Evolutionary conservation across 768 basidiomycete genomes (phyloP).

Genomic region (Terana coerulea): DNA sequence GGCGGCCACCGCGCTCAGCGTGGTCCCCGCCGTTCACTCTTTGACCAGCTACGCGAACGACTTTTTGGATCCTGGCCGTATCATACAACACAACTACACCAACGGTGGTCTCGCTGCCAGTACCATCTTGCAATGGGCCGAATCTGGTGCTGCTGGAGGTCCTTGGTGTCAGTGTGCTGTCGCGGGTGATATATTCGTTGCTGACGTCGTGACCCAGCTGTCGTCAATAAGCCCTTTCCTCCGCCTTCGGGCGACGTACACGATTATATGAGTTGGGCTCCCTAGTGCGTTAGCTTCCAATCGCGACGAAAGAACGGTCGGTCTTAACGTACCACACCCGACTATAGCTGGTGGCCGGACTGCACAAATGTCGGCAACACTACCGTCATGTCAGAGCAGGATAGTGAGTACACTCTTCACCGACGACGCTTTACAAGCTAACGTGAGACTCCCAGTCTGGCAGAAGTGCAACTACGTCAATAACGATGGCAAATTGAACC

Average conservation of each 20-base stretch:
- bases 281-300: slow-evolving; percentile 45
- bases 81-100: slow-evolving; percentile 39
- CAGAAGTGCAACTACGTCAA: slow-evolving; percentile 50
- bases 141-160: slow-evolving; percentile 36
- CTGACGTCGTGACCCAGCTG: slow-evolving; percentile 36
- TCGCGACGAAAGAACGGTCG: background rate
- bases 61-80: slow-evolving; percentile 50
- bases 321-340: too few relatives aligned
- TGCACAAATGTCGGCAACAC: slow-evolving; percentile 56
- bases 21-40: slow-evolving; percentile 17
- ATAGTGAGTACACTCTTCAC: slow-evolving; percentile 34
- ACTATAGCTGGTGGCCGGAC: slow-evolving; percentile 59
- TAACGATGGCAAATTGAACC: slow-evolving; percentile 62
- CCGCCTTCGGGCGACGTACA: slow-evolving; percentile 52
- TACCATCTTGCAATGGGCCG: slow-evolving; percentile 46
- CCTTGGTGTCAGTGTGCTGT: slow-evolving; percentile 47
- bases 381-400: slow-evolving; percentile 47
- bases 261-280: slow-evolving; percentile 70
- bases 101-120: slow-evolving; percentile 43
- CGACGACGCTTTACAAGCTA: background rate
- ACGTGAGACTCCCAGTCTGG: slow-evolving; percentile 42
- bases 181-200: too few relatives aligned
- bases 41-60: slow-evolving; percentile 49
- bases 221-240: slow-evolving; percentile 42
- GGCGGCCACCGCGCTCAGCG: slow-evolving; percentile 1